Conservation (phyloP, 106 monocot genomes). For the Allium fistulosum region DNA sequence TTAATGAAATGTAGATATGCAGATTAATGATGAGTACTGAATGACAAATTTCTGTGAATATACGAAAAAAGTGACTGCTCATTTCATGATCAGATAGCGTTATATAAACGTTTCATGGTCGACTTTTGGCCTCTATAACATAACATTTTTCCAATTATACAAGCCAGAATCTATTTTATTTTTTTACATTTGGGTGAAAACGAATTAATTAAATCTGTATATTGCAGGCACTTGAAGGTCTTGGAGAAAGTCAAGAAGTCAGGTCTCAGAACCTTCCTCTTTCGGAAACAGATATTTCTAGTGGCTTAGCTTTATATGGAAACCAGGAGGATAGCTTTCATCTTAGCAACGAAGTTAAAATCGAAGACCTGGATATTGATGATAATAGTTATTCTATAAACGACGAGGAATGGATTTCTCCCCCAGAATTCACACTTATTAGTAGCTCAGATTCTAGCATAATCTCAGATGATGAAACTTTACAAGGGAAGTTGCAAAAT, state of each 20-base stretch:
- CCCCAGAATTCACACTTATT: constrained; percentile 57
- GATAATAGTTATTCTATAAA: constrained; percentile 21
- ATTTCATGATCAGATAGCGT: too few species aligned
- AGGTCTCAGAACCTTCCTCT: constrained; percentile 56
- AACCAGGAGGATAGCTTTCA: constrained; percentile 23
- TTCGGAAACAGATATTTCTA: constrained; percentile 37
- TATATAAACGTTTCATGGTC: too few species aligned
- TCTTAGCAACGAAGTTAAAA: constrained; percentile 13
- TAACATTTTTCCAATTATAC: background rate
- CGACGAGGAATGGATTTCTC: constrained; percentile 90
- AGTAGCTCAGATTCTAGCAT: constrained; percentile 50
- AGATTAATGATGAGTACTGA: too few species aligned
- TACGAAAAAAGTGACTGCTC: too few species aligned
- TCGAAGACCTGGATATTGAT: constrained; percentile 10
- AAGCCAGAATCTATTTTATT: background rate
- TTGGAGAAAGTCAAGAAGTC: constrained; percentile 66
- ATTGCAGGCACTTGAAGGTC: constrained; percentile 82
- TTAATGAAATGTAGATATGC: too few species aligned
- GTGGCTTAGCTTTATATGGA: constrained; percentile 23
- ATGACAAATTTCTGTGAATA: too few species aligned
- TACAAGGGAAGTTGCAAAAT: constrained; percentile 12
- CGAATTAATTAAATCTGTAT: too few species aligned
- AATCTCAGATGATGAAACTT: constrained; percentile 23
- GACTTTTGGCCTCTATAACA: background rate
- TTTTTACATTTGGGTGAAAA: background rate